Percentiles rank a stretch among this genome's conserved stretches.
phyloP scores from a whole-genome alignment of 352 stramenopile genomes.

The Pythium utonaiense region DNA sequence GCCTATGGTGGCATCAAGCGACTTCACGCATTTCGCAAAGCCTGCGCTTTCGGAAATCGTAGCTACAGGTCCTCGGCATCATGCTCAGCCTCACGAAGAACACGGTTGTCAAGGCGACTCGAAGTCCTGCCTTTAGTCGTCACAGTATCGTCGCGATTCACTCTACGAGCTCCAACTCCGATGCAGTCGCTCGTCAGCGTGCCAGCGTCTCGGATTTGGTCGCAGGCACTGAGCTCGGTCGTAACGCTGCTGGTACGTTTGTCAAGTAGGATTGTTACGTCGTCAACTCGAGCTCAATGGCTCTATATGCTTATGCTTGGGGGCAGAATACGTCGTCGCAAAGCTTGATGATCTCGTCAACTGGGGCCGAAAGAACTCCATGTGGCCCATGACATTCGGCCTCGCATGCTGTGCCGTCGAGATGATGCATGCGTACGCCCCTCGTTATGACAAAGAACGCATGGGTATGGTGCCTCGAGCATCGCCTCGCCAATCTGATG shows the following conservation, averaged over 20 bases:
- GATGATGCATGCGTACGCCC: conserved; percentile 94
- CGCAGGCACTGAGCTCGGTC: neutral
- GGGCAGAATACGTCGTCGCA: conserved; percentile 96
- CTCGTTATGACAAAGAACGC: conserved; percentile 97
- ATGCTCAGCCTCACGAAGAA: neutral
- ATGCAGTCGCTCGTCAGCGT: neutral
- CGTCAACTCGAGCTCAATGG: no score
- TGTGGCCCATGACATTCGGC: conserved; percentile 99
- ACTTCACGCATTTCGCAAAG: neutral
- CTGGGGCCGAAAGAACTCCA: conserved; percentile 94
- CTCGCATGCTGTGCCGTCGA: conserved; percentile 99
- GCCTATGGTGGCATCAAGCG: no score
- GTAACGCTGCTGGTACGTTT: neutral
- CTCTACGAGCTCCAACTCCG: neutral
- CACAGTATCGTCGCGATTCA: neutral
- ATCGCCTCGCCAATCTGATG: conserved; percentile 93
- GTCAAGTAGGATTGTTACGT: no score
- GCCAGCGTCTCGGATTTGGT: neutral
- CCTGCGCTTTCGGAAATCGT: neutral
- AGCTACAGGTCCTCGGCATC: no score
- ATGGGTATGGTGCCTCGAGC: conserved; percentile 99
- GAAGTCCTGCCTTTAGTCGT: neutral
- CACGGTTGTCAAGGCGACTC: neutral
- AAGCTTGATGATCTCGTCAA: conserved; percentile 99
- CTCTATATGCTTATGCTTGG: no score